Evolutionary conservation across 257 asterid genomes (phyloP), one percentile per base, ranked within the genome.

Genomic region (Petunia axillaris): DNA sequence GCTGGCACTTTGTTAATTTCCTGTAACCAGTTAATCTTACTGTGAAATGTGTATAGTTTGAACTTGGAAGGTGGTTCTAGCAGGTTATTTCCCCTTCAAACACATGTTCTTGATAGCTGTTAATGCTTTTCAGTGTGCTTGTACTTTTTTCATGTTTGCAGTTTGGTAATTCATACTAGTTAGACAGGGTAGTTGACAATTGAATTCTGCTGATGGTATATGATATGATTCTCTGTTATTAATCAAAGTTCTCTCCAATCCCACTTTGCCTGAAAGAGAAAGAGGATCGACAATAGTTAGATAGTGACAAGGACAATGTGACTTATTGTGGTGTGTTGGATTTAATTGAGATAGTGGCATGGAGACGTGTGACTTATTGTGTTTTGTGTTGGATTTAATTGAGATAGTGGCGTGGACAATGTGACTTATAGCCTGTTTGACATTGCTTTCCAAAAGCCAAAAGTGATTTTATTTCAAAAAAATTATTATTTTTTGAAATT

Each of bases 11-110:
- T 48, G 77, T 48, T 50, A 48, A 13, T 1, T 48, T 48, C 6
- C 46, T 46, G 77, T 71, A 25, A 71, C 43, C 60, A 71, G 44
- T 35, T 71, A 46, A 48, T 68, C 13, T 71, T 35, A 46, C 60
- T 71, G 35, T 48, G 43, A 10, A 25, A 48, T 71, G 43, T 48
- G 77, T 71, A 48, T 35, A 71, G 48, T 48, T 48, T 48, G 44
- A 48, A 48, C 35, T 4, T 44, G 36, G 6, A 25, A 71, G n/a
- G 38, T 71, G 43, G 25, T 71, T 71, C 77, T 71, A 1, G 77
- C 77, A 46, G 7, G 43, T 2, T 70, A 0, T 2, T 35, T 11
- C 39, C 4, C 43, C 16, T 11, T 10, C 59, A 16, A 11, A 25
- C 43, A 10, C 43, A 68, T 43, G 77, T 1, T 70, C 41, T 8